phyloP scores from a whole-genome alignment of 768 basidiomycete genomes.

The Suillus brevipes region DNA sequence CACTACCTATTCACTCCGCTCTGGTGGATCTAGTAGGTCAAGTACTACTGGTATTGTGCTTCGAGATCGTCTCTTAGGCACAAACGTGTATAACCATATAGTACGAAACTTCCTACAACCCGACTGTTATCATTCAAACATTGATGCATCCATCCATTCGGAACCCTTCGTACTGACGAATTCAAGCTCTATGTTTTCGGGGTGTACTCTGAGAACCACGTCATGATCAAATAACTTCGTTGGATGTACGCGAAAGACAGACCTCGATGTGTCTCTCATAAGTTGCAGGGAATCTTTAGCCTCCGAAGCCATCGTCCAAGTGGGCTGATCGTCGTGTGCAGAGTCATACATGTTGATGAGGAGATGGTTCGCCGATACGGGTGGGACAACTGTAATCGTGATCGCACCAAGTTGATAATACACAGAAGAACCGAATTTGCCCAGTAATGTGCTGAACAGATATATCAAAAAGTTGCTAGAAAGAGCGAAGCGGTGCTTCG shows the following conservation, averaged over 20 bases:
- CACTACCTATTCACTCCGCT: constrained; percentile 89
- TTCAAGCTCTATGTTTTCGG: neutral
- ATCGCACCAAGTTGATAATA: constrained; percentile 9
- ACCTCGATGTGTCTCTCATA: neutral
- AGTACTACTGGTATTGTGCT: constrained; percentile 73
- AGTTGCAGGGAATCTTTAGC: neutral
- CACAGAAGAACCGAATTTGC: constrained; percentile 1
- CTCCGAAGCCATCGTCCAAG: neutral
- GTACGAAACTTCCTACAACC: neutral
- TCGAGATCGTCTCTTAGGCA: constrained; percentile 61
- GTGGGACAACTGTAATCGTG: constrained; percentile 8
- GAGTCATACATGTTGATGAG: neutral
- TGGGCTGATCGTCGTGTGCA: neutral
- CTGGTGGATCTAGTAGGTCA: constrained; percentile 86
- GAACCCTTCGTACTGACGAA: neutral
- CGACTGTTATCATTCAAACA: neutral
- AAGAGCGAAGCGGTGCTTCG: neutral
- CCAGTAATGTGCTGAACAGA: constrained; percentile 6
- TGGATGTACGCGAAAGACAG: neutral
- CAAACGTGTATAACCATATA: constrained; percentile 11
- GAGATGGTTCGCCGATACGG: neutral
- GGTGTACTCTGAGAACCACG: neutral
- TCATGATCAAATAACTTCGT: neutral
- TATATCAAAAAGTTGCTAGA: constrained; percentile 10
- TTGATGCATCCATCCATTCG: neutral